phyloP scores from a whole-genome alignment of 139 green algal species.

The Dunaliella primolecta region DNA sequence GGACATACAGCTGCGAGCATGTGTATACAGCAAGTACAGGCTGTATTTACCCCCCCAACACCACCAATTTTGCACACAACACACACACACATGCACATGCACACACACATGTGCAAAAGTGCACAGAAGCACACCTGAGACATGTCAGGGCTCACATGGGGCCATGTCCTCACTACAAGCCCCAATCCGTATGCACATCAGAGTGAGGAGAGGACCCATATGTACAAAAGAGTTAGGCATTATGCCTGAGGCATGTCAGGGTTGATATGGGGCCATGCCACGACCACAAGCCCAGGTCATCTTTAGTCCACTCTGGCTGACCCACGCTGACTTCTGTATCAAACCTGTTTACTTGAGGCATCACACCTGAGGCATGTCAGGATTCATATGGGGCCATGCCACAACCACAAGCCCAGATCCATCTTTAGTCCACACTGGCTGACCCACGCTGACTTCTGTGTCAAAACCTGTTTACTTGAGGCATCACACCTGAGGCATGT shows the following conservation, averaged over 20 bases:
- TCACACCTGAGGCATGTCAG: constrained; percentile 57
- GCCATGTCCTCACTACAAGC: constrained; percentile 82
- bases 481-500: constrained; percentile 55
- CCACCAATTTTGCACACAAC: too few species aligned
- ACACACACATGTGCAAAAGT: not conserved
- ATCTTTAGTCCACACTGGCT: constrained; percentile 69
- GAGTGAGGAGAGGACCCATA: too few species aligned
- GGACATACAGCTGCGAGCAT: too few species aligned
- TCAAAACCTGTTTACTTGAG: not conserved
- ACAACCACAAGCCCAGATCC: constrained; percentile 63
- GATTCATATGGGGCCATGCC: constrained; percentile 64
- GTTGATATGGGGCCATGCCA: constrained; percentile 69
- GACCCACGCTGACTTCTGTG: constrained; percentile 42
- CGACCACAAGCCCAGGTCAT: constrained; percentile 58
- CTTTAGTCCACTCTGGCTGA: constrained; percentile 70
- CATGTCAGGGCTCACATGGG: constrained; percentile 60
- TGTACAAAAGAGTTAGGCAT: too few species aligned
- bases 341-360: too few species aligned
- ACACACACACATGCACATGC: not conserved
- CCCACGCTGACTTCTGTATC: constrained; percentile 34
- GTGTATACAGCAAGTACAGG: too few species aligned
- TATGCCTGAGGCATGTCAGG: constrained; percentile 57
- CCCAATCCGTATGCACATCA: too few species aligned
- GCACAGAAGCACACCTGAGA: constrained; percentile 17
- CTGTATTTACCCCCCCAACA: too few species aligned